Conservation (phyloP, 2,329 filamentous ascomycete genomes). For the Hirsutella thompsonii region DNA sequence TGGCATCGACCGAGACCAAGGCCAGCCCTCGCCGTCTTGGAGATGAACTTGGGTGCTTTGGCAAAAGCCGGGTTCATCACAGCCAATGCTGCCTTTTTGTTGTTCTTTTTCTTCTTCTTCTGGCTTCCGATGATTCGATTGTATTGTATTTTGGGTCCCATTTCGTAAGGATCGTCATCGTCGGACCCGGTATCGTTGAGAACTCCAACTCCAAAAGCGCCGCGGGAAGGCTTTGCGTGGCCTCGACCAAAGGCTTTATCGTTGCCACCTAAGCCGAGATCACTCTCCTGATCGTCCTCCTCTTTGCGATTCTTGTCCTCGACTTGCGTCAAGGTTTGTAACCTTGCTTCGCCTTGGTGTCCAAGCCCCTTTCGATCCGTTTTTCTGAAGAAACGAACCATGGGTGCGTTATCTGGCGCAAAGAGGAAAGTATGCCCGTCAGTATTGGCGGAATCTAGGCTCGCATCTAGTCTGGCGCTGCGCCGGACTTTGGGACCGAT, state of each 20-base stretch:
- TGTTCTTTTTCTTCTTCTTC: constrained; percentile 69
- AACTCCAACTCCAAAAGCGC: constrained; percentile 76
- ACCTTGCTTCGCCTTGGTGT: constrained; percentile 43
- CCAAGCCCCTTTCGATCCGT: constrained; percentile 60
- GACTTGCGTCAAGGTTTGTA: constrained; percentile 24
- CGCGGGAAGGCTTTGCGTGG: constrained; percentile 36
- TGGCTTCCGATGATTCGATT: constrained; percentile 70
- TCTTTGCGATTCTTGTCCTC: constrained; percentile 30
- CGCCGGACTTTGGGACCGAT: constrained; percentile 78
- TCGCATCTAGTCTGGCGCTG: constrained; percentile 50
- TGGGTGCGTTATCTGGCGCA: constrained; percentile 65
- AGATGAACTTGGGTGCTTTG: constrained; percentile 61
- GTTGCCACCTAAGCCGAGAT: background rate
- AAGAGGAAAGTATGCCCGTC: constrained; percentile 54
- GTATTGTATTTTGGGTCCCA: constrained; percentile 83
- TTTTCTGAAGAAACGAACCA: constrained; percentile 55
- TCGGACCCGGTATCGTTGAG: constrained; percentile 91
- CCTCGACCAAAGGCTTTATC: constrained; percentile 23
- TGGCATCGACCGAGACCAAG: constrained; percentile 49
- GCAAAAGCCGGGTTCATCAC: constrained; percentile 51
- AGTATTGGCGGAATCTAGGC: constrained; percentile 21
- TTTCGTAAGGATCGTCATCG: constrained; percentile 86
- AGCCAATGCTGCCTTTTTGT: constrained; percentile 30
- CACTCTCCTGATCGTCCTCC: constrained; percentile 22
- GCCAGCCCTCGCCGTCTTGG: constrained; percentile 33